A percentile compares a stretch with the other conserved stretches of the same genome.
phyloP scores from a whole-genome alignment of 768 basidiomycete genomes.

The Tulasnella sp. region DNA sequence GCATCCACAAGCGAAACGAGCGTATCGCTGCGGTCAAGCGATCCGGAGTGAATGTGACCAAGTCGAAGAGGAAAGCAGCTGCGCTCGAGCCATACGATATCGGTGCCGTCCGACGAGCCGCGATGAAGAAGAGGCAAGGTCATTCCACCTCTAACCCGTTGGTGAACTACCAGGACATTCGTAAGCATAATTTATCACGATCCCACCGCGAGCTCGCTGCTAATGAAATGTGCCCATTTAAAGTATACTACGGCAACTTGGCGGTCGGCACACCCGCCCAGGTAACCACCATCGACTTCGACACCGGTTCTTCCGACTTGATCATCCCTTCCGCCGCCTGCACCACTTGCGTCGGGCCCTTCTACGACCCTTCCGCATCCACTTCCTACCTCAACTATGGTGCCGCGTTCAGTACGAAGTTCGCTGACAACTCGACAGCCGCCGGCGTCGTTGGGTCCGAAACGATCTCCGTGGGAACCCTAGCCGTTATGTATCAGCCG shows the following conservation, averaged over 20 bases:
- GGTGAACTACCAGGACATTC: background rate
- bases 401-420: background rate
- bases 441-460: background rate
- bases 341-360: background rate
- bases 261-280: conserved; percentile 17
- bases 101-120: background rate
- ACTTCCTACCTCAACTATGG: background rate
- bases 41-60: background rate
- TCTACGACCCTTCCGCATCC: background rate
- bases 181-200: background rate
- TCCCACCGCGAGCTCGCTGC: background rate
- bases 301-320: conserved; percentile 29
- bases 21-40: background rate
- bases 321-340: background rate
- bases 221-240: background rate
- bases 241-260: background rate
- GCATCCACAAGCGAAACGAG: background rate
- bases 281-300: conserved; percentile 22
- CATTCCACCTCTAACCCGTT: background rate
- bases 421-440: background rate
- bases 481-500: background rate
- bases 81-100: background rate
- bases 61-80: background rate
- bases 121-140: background rate
- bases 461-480: background rate